These are phyloP conservation scores for Triglochin maritima DNA, from an alignment of 106 monocot species.

Conservation along the genomic window DNA sequence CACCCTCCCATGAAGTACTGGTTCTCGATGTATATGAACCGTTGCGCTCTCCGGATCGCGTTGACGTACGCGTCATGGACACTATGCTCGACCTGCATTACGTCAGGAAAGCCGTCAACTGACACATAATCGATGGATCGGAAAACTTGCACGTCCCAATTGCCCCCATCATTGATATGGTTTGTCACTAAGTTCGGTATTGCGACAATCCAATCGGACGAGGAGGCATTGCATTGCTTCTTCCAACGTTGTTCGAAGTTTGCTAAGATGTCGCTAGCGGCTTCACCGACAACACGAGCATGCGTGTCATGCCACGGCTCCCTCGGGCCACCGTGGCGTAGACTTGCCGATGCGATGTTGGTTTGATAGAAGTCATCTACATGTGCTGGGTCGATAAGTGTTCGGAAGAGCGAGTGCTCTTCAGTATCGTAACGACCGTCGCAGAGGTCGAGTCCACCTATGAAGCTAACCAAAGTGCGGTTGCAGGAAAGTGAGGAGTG, in stretches of 20 bases:
- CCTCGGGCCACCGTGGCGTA: constrained; percentile 43
- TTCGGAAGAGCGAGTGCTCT: constrained; percentile 39
- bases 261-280: constrained; percentile 56
- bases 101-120: not conserved
- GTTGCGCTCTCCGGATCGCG: constrained; percentile 53
- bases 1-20: constrained; percentile 86
- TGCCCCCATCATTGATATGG: not conserved
- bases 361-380: constrained; percentile 36
- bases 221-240: constrained; percentile 31
- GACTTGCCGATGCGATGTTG: constrained; percentile 17
- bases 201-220: not conserved
- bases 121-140: constrained; percentile 72
- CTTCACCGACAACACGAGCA: constrained; percentile 37
- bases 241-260: constrained; percentile 79
- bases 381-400: constrained; percentile 17
- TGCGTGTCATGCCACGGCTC: constrained; percentile 88
- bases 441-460: constrained; percentile 57
- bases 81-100: constrained; percentile 43
- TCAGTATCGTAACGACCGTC: constrained; percentile 52
- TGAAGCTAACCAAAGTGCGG: constrained; percentile 22
- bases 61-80: constrained; percentile 57
- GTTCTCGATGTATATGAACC: constrained; percentile 83
- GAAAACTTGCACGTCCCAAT: constrained; percentile 73
- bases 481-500: not conserved
- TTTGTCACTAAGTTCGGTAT: not conserved